A percentile compares a stretch with the other conserved stretches of the same genome.
phyloP scores from a whole-genome alignment of 345 rosid species.

The Sisymbrium altissimum region DNA sequence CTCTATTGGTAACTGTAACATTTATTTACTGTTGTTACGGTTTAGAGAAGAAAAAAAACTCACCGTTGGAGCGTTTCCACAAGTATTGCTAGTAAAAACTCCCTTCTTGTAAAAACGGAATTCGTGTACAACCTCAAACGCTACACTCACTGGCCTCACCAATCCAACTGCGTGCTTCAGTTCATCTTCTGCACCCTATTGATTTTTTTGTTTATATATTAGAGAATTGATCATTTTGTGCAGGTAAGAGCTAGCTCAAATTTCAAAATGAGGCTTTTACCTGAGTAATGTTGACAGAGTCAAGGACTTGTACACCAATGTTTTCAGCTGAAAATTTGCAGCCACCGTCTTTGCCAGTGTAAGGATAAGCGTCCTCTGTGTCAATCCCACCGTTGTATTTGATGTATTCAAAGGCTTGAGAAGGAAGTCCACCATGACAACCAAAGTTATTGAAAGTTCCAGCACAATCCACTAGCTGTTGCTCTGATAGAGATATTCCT shows the following conservation, averaged over 20 bases:
- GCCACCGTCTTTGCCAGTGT: slow-evolving; percentile 47
- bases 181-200: slow-evolving; percentile 88
- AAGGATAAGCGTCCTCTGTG: slow-evolving; percentile 83
- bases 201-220: background rate
- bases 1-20: too few species aligned
- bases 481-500: slow-evolving; percentile 74
- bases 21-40: too few species aligned
- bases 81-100: slow-evolving; percentile 58
- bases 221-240: background rate
- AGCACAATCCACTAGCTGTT: slow-evolving; percentile 95
- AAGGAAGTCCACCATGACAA: slow-evolving; percentile 86
- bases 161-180: slow-evolving; percentile 72
- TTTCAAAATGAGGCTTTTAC: slow-evolving; percentile 33
- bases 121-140: slow-evolving; percentile 60
- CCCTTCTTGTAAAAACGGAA: slow-evolving; percentile 72
- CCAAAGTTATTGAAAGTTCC: slow-evolving; percentile 76
- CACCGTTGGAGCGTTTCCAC: slow-evolving; percentile 70
- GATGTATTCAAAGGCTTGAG: slow-evolving; percentile 95
- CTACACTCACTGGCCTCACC: slow-evolving; percentile 89
- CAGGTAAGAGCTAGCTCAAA: background rate
- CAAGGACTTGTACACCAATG: slow-evolving; percentile 63
- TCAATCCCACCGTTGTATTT: slow-evolving; percentile 91
- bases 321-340: slow-evolving; percentile 80
- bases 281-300: slow-evolving; percentile 78
- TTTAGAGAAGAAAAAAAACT: slow-evolving; percentile 9